Conservation (phyloP, 805 yeast species). For the Wickerhamiella brachini region DNA sequence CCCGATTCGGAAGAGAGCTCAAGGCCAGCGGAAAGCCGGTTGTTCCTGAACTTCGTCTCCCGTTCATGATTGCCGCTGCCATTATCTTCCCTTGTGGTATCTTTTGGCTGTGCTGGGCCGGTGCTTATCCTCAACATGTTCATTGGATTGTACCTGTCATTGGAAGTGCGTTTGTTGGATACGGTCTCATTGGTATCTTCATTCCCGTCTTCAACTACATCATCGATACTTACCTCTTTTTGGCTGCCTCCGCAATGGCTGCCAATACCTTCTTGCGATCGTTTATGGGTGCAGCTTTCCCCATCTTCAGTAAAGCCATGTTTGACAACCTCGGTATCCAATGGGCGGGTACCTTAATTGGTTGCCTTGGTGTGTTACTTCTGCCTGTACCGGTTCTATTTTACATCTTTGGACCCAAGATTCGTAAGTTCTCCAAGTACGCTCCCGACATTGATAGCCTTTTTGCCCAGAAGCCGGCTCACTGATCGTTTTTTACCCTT, state of each 20-base stretch:
- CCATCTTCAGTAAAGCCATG: slow-evolving; percentile 60
- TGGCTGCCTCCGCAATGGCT: slow-evolving; percentile 51
- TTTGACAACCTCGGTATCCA: slow-evolving; percentile 51
- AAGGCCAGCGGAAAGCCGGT: slow-evolving; percentile 40
- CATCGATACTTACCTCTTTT: slow-evolving; percentile 43
- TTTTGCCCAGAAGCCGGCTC: not conserved
- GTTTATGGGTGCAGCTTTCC: slow-evolving; percentile 53
- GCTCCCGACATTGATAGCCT: slow-evolving; percentile 24
- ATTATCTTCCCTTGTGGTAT: slow-evolving; percentile 62
- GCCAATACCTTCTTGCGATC: slow-evolving; percentile 60
- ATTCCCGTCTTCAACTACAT: slow-evolving; percentile 48
- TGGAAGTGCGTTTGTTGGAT: slow-evolving; percentile 38
- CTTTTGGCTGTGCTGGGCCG: slow-evolving; percentile 83
- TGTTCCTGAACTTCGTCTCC: slow-evolving; percentile 68
- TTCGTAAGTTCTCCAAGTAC: slow-evolving; percentile 45
- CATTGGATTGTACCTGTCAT: slow-evolving; percentile 51
- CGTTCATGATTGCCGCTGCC: slow-evolving; percentile 62
- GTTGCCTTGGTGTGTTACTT: slow-evolving; percentile 42
- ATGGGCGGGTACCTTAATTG: slow-evolving; percentile 69
- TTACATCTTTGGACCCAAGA: slow-evolving; percentile 39
- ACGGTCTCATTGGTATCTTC: slow-evolving; percentile 42
- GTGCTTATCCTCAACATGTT: slow-evolving; percentile 43
- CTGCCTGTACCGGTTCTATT: slow-evolving; percentile 59
- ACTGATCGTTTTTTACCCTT: not conserved
- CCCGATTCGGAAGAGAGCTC: slow-evolving; percentile 34